Percentiles rank a stretch among this genome's conserved stretches.
These are phyloP conservation scores for Leucogyrophana mollusca DNA, from an alignment of 768 basidiomycete genomes.

Conservation along the genomic window DNA sequence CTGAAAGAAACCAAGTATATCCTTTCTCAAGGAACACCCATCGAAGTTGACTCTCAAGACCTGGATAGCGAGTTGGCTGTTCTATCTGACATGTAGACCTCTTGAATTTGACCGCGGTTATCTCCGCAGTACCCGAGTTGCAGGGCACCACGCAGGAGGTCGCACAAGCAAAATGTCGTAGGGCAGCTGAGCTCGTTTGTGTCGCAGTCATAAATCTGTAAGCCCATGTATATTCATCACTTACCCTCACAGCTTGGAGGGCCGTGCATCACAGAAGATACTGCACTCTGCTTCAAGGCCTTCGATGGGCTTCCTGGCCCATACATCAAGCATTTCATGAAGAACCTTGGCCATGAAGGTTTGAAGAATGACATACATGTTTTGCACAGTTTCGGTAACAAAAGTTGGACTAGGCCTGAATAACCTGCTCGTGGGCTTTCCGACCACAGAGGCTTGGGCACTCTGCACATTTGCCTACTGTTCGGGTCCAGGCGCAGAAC, in stretches of 20 bases:
- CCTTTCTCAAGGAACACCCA: slow-evolving; percentile 59
- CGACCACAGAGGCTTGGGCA: slow-evolving; percentile 78
- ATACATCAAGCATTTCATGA: slow-evolving; percentile 94
- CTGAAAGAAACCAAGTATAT: slow-evolving; percentile 86
- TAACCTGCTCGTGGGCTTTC: slow-evolving; percentile 74
- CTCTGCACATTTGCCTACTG: slow-evolving; percentile 97
- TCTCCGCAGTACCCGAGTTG: slow-evolving; percentile 77
- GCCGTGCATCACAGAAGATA: slow-evolving; percentile 85
- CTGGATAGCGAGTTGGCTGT: slow-evolving; percentile 66
- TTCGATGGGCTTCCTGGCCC: slow-evolving; percentile 92
- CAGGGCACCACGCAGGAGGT: slow-evolving; percentile 93
- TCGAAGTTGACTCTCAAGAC: slow-evolving; percentile 74
- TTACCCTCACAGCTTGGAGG: slow-evolving; percentile 38
- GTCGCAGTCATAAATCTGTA: neutral
- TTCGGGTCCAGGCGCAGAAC: slow-evolving; percentile 75
- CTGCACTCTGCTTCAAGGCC: slow-evolving; percentile 88
- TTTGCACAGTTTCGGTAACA: neutral
- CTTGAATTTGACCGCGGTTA: slow-evolving; percentile 1
- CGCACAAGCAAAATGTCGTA: slow-evolving; percentile 80
- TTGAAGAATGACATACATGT: slow-evolving; percentile 11
- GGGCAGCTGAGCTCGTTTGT: slow-evolving; percentile 76
- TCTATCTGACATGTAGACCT: neutral
- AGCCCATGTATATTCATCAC: slow-evolving; percentile 1
- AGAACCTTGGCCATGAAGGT: slow-evolving; percentile 83
- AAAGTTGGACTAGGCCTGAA: slow-evolving; percentile 63